Base-by-base conservation (phyloP, 306 rosid species). In the Erythrophleum fordii region DNA sequence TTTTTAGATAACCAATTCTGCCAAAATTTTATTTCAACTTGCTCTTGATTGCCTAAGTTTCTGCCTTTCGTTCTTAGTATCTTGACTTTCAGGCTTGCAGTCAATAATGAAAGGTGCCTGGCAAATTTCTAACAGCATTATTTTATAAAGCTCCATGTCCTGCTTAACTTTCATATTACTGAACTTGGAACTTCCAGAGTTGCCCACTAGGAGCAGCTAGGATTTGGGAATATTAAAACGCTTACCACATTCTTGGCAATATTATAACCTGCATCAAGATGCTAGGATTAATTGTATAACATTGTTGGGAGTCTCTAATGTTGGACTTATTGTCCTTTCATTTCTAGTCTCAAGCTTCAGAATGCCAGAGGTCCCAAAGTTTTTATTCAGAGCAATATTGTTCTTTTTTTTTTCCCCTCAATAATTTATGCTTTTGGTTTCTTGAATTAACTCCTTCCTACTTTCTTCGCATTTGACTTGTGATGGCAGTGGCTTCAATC, bases 381-480 rank as follows among this genome's bases (percentile, higher is more conserved):
- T 25, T 25, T 58, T 58, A 70, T 8, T 70, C 39, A 26, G 60
- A 46, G 75, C 55, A 45, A 25, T 16, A 34, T 7, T 10, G 20
- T 42, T 42, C 34, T 22, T 2, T 23, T 25, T 48, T 14, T 76
- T 69, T 3, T 26, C 13, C 41, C 44, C 56, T 51, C 72, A 25
- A 20, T 65, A 56, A 66, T 28, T 73, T 55, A 46, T 61, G 77
- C 48, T 35, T 41, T 23, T 85, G 79, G 42, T 72, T 72, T n/a
- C n/a, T n/a, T n/a, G n/a, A n/a, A n/a, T n/a, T n/a, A n/a, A n/a
- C n/a, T n/a, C n/a, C n/a, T n/a, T n/a, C n/a, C n/a, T n/a, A n/a
- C n/a, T n/a, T n/a, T n/a, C n/a, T n/a, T n/a, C n/a, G n/a, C n/a
- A n/a, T n/a, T n/a, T n/a, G n/a, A n/a, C n/a, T n/a, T n/a, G n/a